Conservation (phyloP, 2,329 filamentous ascomycete species). For the Pseudogymnoascus sp. region DNA sequence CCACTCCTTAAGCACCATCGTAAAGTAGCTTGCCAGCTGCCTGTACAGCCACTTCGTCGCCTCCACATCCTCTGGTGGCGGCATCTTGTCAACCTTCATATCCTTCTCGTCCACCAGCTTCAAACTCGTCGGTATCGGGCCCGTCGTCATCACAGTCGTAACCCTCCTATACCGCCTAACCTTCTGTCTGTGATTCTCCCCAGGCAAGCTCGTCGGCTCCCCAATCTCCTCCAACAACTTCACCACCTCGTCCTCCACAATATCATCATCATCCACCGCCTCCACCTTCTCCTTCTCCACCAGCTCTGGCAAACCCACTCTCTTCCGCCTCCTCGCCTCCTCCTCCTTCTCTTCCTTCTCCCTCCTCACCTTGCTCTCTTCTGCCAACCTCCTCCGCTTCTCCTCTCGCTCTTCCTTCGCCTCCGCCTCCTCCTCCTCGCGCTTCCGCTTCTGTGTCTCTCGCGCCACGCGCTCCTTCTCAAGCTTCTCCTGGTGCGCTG, state of each 20-base stretch:
- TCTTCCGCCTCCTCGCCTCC: conserved; percentile 65
- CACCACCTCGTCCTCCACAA: conserved; percentile 65
- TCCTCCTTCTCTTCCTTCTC: conserved; percentile 69
- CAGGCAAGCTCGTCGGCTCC: conserved; percentile 73
- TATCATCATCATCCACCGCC: conserved; percentile 49
- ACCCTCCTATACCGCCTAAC: conserved; percentile 66
- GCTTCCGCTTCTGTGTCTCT: conserved; percentile 73
- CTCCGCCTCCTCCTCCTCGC: conserved; percentile 75
- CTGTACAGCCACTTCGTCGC: conserved; percentile 69
- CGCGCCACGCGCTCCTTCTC: conserved; percentile 66
- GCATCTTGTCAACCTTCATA: conserved; percentile 70
- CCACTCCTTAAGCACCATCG: conserved; percentile 90
- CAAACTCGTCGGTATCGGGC: conserved; percentile 82
- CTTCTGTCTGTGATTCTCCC: conserved; percentile 65
- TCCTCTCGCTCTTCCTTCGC: conserved; percentile 67
- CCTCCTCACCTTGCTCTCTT: conserved; percentile 64
- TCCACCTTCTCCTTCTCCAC: conserved; percentile 45
- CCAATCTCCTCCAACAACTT: conserved; percentile 62
- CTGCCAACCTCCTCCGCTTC: conserved; percentile 73
- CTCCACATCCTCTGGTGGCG: conserved; percentile 53
- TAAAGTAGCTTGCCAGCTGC: conserved; percentile 92
- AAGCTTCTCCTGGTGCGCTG: conserved; percentile 69
- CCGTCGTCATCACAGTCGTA: conserved; percentile 54
- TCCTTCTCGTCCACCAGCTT: conserved; percentile 74
- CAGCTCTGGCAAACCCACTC: conserved; percentile 74